Conservation (phyloP, 108 stramenopile genomes). For the Cyclotella sp. region DNA sequence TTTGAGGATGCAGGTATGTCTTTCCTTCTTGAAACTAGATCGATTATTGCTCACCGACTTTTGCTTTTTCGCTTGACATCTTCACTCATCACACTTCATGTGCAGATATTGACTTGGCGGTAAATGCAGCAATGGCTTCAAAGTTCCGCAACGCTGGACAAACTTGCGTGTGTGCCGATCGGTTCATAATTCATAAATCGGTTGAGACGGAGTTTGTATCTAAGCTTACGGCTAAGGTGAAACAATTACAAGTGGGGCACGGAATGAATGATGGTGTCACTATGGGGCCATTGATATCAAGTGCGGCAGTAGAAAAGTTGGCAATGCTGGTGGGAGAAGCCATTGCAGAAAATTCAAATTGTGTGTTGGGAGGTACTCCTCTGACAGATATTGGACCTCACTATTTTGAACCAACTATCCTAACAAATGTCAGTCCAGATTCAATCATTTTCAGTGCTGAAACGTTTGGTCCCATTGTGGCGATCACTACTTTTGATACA, state of each 20-base stretch:
- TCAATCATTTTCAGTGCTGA: constrained; percentile 79
- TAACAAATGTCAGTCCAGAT: constrained; percentile 72
- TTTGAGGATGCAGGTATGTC: constrained; percentile 85
- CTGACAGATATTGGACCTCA: constrained; percentile 61
- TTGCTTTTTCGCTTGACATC: not conserved
- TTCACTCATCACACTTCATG: not conserved
- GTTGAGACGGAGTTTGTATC: constrained; percentile 81
- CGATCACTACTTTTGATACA: constrained; percentile 79
- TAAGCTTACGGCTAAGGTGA: constrained; percentile 48
- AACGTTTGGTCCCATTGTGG: constrained; percentile 84
- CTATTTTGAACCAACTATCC: constrained; percentile 90
- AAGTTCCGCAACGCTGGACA: constrained; percentile 96
- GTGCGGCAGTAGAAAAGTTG: constrained; percentile 59
- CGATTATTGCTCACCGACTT: not conserved
- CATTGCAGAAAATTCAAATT: constrained; percentile 74
- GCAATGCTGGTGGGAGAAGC: constrained; percentile 78
- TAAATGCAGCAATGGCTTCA: constrained; percentile 75
- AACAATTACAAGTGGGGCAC: constrained; percentile 69
- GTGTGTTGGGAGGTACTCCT: constrained; percentile 68
- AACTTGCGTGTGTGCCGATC: constrained; percentile 94
- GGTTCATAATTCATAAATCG: constrained; percentile 84
- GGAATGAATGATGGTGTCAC: constrained; percentile 62
- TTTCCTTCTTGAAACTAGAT: not conserved
- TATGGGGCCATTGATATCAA: constrained; percentile 90
- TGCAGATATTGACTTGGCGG: constrained; percentile 77